These are phyloP conservation scores for Penicillium silybi DNA, from an alignment of 495 filamentous ascomycete genomes.

Conservation along the genomic window DNA sequence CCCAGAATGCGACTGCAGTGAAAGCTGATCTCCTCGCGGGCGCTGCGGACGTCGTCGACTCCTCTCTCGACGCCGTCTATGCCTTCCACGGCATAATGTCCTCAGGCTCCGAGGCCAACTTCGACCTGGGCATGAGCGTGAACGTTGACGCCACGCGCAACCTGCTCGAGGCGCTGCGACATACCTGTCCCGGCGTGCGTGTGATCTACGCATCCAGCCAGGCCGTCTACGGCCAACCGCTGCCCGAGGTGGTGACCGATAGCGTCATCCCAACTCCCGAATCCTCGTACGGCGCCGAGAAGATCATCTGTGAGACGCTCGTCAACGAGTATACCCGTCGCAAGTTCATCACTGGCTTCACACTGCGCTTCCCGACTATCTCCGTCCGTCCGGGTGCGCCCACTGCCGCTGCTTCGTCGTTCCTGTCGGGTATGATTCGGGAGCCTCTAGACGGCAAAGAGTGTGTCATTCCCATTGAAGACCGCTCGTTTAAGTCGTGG, in stretches of 20 bases:
- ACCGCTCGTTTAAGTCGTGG: conserved; percentile 58
- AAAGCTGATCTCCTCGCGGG: conserved; percentile 55
- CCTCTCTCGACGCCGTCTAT: conserved; percentile 60
- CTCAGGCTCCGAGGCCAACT: conserved; percentile 65
- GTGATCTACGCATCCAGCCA: conserved; percentile 59
- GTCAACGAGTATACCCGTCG: conserved; percentile 69
- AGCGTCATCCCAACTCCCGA: conserved; percentile 60
- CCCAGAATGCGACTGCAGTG: conserved; percentile 50
- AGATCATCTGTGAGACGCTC: conserved; percentile 66
- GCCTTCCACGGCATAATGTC: conserved; percentile 84
- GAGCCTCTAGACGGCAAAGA: conserved; percentile 56
- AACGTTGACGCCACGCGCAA: conserved; percentile 67
- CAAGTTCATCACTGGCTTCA: conserved; percentile 60
- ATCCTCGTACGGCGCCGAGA: conserved; percentile 70
- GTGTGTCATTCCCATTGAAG: conserved; percentile 59
- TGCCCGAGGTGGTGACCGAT: conserved; percentile 49
- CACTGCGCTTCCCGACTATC: conserved; percentile 68
- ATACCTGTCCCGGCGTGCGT: conserved; percentile 52
- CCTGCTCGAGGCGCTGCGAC: conserved; percentile 55
- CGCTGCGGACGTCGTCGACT: conserved; percentile 47
- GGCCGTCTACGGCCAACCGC: conserved; percentile 55
- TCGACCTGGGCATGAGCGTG: conserved; percentile 64
- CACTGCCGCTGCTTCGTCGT: conserved; percentile 63
- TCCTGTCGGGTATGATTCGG: conserved; percentile 65
- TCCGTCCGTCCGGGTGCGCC: conserved; percentile 66